Evolutionary conservation across 768 basidiomycete species (phyloP).

Genomic region (Dentipellis sp.): DNA sequence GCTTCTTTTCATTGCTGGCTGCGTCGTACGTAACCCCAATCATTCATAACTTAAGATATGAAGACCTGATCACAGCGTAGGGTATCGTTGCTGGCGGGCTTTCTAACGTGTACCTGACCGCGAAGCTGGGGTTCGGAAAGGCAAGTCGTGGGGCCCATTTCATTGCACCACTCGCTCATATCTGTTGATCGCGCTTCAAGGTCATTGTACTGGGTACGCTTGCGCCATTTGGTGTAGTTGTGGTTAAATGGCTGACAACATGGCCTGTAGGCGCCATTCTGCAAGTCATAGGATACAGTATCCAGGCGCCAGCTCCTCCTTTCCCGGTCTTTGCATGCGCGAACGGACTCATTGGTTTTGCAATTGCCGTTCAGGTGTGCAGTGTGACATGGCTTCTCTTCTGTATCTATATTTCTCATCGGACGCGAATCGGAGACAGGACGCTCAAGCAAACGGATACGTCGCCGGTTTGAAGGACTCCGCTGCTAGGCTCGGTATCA

Average conservation of each 20-base stretch:
- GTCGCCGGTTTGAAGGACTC: constrained; percentile 47
- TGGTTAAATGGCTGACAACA: too few species aligned
- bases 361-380: constrained; percentile 35
- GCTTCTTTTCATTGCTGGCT: constrained; percentile 47
- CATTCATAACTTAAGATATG: too few species aligned
- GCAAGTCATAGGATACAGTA: constrained; percentile 43
- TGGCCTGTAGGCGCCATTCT: constrained; percentile 30
- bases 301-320: constrained; percentile 48
- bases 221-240: too few species aligned
- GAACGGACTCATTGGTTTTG: constrained; percentile 39
- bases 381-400: background rate
- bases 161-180: background rate
- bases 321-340: constrained; percentile 53
- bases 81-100: constrained; percentile 39
- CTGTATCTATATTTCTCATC: constrained; percentile 15
- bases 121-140: constrained; percentile 38
- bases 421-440: constrained; percentile 31
- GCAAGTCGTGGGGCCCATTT: constrained; percentile 16
- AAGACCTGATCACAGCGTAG: too few species aligned
- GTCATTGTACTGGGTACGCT: constrained; percentile 23
- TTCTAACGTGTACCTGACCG: constrained; percentile 37
- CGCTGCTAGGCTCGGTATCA: constrained; percentile 59
- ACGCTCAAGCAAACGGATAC: constrained; percentile 66
- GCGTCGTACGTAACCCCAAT: constrained; percentile 33
- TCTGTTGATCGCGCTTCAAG: constrained; percentile 16